phyloP scores from a whole-genome alignment of 306 rosid genomes.

The Citrullus amarus region DNA sequence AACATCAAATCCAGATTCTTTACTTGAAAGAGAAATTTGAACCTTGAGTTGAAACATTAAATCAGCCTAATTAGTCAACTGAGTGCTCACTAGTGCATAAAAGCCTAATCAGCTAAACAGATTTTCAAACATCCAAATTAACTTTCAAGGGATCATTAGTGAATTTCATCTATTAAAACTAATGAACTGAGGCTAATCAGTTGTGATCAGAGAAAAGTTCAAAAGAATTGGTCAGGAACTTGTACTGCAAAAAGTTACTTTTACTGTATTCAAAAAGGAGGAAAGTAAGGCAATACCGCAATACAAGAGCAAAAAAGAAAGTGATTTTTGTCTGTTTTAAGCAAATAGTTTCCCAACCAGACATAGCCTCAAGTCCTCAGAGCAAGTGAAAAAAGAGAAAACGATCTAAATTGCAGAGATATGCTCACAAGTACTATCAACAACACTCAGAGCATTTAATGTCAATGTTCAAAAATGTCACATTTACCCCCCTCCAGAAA shows the following conservation, averaged over 20 bases:
- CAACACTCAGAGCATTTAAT: conserved; percentile 10
- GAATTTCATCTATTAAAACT: neutral
- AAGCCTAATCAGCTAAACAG: neutral
- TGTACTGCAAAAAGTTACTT: neutral
- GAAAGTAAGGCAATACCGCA: conserved; percentile 4
- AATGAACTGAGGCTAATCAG: neutral
- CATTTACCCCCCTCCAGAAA: neutral
- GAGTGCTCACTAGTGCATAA: neutral
- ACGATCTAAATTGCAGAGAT: conserved; percentile 9
- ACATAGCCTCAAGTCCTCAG: conserved; percentile 1
- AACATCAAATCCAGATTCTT: neutral
- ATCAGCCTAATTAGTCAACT: neutral
- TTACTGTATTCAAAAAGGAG: neutral
- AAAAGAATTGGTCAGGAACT: neutral
- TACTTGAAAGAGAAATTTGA: neutral
- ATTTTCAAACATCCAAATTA: neutral
- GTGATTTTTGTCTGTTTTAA: conserved; percentile 3
- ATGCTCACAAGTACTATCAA: conserved; percentile 4
- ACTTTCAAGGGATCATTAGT: neutral
- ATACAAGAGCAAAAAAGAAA: neutral
- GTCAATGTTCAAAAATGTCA: conserved; percentile 26
- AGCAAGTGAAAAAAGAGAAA: neutral
- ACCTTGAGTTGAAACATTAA: neutral
- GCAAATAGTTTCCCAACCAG: neutral
- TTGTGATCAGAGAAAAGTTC: neutral